These are phyloP conservation scores for Hondaea fermentalgiana DNA, from an alignment of 108 stramenopile species.

Conservation along the genomic window DNA sequence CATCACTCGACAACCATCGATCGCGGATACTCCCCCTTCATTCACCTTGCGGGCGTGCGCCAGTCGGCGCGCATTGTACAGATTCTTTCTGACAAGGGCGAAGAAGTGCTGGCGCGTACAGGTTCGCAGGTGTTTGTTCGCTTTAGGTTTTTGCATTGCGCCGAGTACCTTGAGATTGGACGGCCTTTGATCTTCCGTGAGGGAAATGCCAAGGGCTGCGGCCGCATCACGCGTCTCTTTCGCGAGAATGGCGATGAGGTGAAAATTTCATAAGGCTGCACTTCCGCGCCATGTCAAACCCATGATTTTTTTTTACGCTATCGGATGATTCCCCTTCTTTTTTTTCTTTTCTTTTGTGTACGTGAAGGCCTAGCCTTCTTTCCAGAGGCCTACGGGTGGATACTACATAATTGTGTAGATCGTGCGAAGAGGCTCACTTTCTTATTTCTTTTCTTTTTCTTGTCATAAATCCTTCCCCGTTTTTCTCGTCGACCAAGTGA, in stretches of 20 bases:
- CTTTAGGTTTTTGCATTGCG: slow-evolving; percentile 47
- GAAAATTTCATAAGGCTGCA: neutral
- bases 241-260: neutral
- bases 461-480: too few species aligned
- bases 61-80: slow-evolving; percentile 38
- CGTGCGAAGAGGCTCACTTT: too few species aligned
- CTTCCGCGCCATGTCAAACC: too few species aligned
- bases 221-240: slow-evolving; percentile 27
- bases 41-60: slow-evolving; percentile 47
- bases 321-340: too few species aligned
- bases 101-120: slow-evolving; percentile 35
- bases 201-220: slow-evolving; percentile 54
- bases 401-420: too few species aligned
- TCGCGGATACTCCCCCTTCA: slow-evolving; percentile 52
- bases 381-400: too few species aligned
- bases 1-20: slow-evolving; percentile 57
- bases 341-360: too few species aligned
- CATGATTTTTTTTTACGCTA: too few species aligned
- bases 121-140: slow-evolving; percentile 41
- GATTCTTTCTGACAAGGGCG: slow-evolving; percentile 32
- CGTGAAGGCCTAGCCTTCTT: too few species aligned
- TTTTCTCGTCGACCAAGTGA: too few species aligned
- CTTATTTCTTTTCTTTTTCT: too few species aligned
- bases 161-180: slow-evolving; percentile 44
- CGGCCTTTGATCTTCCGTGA: slow-evolving; percentile 52